These are phyloP conservation scores for Diaporthe vaccinii DNA, from an alignment of 2,329 filamentous ascomycete species.

Conservation along the genomic window DNA sequence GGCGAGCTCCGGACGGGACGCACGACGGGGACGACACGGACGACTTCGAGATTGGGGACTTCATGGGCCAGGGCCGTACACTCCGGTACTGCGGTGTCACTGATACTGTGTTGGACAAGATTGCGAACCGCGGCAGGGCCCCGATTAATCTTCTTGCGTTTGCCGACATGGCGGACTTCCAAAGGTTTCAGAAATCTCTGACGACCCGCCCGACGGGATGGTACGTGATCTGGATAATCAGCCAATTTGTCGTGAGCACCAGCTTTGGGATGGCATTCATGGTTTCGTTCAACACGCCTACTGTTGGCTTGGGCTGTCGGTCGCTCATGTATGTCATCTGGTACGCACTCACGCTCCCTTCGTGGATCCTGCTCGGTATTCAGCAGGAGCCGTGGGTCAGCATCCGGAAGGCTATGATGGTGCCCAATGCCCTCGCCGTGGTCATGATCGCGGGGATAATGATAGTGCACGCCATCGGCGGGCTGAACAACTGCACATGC, in stretches of 20 bases:
- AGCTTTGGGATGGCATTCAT: conserved; percentile 17
- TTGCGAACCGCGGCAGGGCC: neutral
- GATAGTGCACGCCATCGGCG: conserved; percentile 14
- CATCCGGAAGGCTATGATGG: conserved; percentile 13
- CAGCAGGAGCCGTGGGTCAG: conserved; percentile 10
- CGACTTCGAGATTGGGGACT: neutral
- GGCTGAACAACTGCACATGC: conserved; percentile 14
- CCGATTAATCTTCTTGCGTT: conserved; percentile 4
- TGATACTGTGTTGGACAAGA: conserved; percentile 4
- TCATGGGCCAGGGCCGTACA: conserved; percentile 7
- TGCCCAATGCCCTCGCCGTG: conserved; percentile 7
- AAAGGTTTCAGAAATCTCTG: neutral
- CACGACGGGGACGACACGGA: conserved; percentile 9
- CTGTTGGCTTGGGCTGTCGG: neutral
- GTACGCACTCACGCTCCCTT: conserved; percentile 4
- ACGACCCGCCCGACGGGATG: conserved; percentile 3
- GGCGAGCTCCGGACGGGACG: neutral
- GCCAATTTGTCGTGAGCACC: conserved; percentile 3
- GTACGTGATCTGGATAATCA: conserved; percentile 10
- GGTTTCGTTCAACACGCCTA: conserved; percentile 19
- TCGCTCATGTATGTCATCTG: conserved; percentile 16
- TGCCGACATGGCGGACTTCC: neutral
- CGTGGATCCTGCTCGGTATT: neutral
- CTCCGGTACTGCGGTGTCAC: conserved; percentile 14
- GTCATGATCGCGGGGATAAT: conserved; percentile 9